These are phyloP conservation scores for Trichoderma gracile DNA, from an alignment of 2,329 filamentous ascomycete genomes.

Conservation along the genomic window DNA sequence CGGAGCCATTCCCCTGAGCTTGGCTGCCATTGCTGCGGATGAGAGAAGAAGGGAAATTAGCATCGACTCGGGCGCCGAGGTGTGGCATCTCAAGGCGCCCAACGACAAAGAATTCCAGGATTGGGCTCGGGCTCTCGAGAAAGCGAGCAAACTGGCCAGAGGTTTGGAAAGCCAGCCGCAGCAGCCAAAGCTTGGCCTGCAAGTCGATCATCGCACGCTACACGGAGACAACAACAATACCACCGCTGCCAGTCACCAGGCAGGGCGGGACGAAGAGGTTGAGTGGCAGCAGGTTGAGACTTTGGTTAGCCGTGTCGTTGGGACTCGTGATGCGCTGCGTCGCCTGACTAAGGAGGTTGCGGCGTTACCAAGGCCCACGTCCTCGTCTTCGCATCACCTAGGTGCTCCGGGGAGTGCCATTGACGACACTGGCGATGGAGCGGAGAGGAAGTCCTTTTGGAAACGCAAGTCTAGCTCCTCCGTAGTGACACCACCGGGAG, in stretches of 20 bases:
- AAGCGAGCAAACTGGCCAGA: constrained; percentile 68
- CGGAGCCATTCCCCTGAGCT: constrained; percentile 85
- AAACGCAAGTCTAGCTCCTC: constrained; percentile 75
- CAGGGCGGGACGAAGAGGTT: constrained; percentile 62
- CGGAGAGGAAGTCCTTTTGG: constrained; percentile 80
- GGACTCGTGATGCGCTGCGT: constrained; percentile 83
- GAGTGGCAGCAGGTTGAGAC: constrained; percentile 88
- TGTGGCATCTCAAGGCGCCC: constrained; percentile 88
- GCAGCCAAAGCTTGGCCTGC: constrained; percentile 34
- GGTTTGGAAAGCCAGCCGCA: constrained; percentile 47
- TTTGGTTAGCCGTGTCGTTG: constrained; percentile 81
- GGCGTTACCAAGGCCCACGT: constrained; percentile 42
- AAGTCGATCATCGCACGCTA: constrained; percentile 34
- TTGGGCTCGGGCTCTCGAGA: constrained; percentile 85
- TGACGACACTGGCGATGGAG: constrained; percentile 47
- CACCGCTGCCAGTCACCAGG: constrained; percentile 27
- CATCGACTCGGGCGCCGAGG: constrained; percentile 93
- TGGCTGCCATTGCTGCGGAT: constrained; percentile 89
- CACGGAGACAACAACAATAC: background rate
- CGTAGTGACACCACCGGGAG: constrained; percentile 43
- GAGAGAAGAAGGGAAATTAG: constrained; percentile 88
- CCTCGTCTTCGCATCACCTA: constrained; percentile 37
- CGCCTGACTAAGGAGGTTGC: constrained; percentile 84
- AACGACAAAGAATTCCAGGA: constrained; percentile 82
- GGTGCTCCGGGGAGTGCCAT: constrained; percentile 46